A percentile compares a stretch with the other conserved stretches of the same genome.
These are phyloP conservation scores for Linum trigynum DNA, from an alignment of 345 rosid genomes.

Conservation along the genomic window DNA sequence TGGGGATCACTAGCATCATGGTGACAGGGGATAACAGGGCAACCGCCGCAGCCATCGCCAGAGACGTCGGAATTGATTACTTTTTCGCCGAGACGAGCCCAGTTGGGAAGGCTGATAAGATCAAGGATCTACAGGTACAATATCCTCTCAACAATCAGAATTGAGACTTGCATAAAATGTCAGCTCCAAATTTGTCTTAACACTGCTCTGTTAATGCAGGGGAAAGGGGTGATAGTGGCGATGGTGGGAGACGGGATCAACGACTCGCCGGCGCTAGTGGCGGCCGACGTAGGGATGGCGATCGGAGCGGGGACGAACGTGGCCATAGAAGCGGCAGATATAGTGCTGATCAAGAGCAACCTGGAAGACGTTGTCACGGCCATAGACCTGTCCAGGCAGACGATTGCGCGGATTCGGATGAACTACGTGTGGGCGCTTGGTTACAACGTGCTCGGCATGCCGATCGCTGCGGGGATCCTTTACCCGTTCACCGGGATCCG, in stretches of 20 bases:
- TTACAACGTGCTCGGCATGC: slow-evolving; percentile 58
- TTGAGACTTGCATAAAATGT: not conserved
- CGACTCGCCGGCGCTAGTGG: slow-evolving; percentile 65
- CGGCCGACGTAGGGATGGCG: slow-evolving; percentile 74
- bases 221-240: slow-evolving; percentile 42
- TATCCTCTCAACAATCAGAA: not conserved
- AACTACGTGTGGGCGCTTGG: slow-evolving; percentile 77
- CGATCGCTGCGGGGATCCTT: slow-evolving; percentile 55
- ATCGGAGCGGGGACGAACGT: slow-evolving; percentile 77
- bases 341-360: slow-evolving; percentile 66
- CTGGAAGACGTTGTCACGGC: slow-evolving; percentile 63
- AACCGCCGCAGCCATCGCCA: slow-evolving; percentile 52
- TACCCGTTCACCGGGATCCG: slow-evolving; percentile 59
- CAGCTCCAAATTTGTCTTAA: too few relatives aligned
- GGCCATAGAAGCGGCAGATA: slow-evolving; percentile 71
- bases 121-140: slow-evolving; percentile 55
- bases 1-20: slow-evolving; percentile 61
- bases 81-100: slow-evolving; percentile 67
- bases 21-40: slow-evolving; percentile 77
- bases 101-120: slow-evolving; percentile 52
- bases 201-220: slow-evolving; percentile 23
- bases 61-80: slow-evolving; percentile 48
- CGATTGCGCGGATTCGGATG: slow-evolving; percentile 51
- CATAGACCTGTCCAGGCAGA: slow-evolving; percentile 55
- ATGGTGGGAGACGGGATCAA: slow-evolving; percentile 84